Evolutionary conservation across 2,329 filamentous ascomycete genomes (phyloP), one percentile per base, ranked within the genome.

Genomic region (Claviceps sp.): DNA sequence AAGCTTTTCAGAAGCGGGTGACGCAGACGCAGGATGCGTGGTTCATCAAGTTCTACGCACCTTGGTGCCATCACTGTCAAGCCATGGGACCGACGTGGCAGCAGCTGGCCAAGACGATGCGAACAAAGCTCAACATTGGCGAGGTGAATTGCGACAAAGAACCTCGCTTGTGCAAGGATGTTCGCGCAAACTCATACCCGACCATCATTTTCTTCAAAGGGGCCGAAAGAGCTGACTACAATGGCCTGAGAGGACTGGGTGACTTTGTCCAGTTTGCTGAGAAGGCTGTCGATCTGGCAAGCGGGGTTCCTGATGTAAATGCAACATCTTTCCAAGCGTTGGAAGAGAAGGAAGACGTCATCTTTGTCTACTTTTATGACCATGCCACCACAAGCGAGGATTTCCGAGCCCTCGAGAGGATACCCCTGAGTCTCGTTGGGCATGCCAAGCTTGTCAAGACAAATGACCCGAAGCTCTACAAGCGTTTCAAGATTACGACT

Each of bases 41-140:
- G 93, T 96, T 98, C 64, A 82, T 98, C 75, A 98, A 98, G 69
- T 97, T 98, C 66, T 97, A 96, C 66, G 90, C 88, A 18, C 94
- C 93, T 5, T 97, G 91, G 93, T 98, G 93, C 67, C 82, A 84
- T 59, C 93, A 98, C 69, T 98, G 94, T 68, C 87, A 95, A 70
- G 87, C 87, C 40, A 82, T 98, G 77, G 88, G 86, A 38, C 86
- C 93, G 2, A 89, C 82, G 57, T 98, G 93, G 93, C 74, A 82
- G 55, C 86, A 91, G 61, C 81, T 98, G 69, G 86, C 86, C 45
- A 89, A 90, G 65, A 88, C 91, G 63, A 93, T 96, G 87, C 81
- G 89, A 67, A 86, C 85, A 44, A 83, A 81, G 57, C 79, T 98
- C 54, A 96, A 97, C 63, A 76, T 98, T 61, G 93, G 91, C 54